Conservation (phyloP, 2,329 filamentous ascomycete genomes). For the Trichoderma afroharzianum region DNA sequence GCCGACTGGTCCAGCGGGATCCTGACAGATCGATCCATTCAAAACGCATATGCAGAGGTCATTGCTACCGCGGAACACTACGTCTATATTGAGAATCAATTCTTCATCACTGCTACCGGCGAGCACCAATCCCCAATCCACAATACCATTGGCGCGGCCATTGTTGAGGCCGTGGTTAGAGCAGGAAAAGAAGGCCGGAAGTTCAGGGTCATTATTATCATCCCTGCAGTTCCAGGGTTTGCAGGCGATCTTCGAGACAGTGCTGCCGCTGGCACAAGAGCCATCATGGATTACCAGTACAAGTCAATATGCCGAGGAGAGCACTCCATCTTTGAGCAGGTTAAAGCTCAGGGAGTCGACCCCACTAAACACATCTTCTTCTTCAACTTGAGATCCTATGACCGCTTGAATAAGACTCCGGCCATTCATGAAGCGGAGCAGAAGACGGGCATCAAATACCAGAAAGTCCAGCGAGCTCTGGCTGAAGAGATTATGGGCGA, state of each 20-base stretch:
- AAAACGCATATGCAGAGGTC: conserved; percentile 80
- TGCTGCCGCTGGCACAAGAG: conserved; percentile 79
- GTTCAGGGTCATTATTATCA: conserved; percentile 85
- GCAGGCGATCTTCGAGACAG: conserved; percentile 83
- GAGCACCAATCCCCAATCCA: conserved; percentile 81
- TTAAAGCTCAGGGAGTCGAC: conserved; percentile 69
- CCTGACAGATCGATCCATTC: conserved; percentile 76
- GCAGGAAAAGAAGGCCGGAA: conserved; percentile 81
- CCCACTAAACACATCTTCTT: conserved; percentile 80
- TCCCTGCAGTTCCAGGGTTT: conserved; percentile 90
- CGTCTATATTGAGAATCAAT: conserved; percentile 98
- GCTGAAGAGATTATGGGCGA: conserved; percentile 83
- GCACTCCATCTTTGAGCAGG: conserved; percentile 81
- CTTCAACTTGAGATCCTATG: conserved; percentile 91
- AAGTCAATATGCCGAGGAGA: conserved; percentile 91
- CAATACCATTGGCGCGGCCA: conserved; percentile 82
- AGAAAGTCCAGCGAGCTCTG: conserved; percentile 81
- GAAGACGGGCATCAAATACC: conserved; percentile 76
- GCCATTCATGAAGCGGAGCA: conserved; percentile 72
- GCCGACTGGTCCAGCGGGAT: conserved; percentile 94
- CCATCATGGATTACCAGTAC: conserved; percentile 99
- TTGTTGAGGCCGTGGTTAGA: conserved; percentile 83
- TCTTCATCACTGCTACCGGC: conserved; percentile 94
- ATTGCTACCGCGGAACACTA: conserved; percentile 87
- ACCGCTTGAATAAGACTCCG: conserved; percentile 81